Conservation (phyloP, 169 alveolate species). For the Blepharisma undulans region DNA sequence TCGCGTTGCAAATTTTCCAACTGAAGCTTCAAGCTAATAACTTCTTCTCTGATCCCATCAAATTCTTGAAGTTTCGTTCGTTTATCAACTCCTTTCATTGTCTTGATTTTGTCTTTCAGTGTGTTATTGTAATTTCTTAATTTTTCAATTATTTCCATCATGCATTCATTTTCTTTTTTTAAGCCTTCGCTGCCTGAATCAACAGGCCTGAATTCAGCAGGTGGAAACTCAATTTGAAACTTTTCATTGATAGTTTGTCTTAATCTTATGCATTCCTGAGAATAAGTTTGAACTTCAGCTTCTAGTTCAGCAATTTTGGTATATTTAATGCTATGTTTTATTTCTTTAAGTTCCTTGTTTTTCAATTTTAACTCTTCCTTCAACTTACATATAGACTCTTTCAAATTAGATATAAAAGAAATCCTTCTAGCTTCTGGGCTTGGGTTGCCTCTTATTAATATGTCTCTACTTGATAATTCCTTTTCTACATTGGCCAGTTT, state of each 20-base stretch:
- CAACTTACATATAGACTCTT: neutral
- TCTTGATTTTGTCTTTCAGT: neutral
- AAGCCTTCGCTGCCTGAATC: neutral
- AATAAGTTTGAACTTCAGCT: constrained; percentile 31
- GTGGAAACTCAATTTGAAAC: neutral
- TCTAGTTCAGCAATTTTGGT: neutral
- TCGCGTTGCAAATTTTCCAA: neutral
- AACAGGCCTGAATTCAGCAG: neutral
- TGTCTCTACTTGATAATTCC: neutral
- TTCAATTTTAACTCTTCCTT: neutral
- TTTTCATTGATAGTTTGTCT: constrained; percentile 6
- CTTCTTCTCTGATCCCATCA: neutral
- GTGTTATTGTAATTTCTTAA: neutral
- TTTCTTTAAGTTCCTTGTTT: neutral
- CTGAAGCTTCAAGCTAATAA: neutral
- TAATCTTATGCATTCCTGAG: constrained; percentile 34
- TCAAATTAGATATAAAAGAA: neutral
- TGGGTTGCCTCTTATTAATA: neutral
- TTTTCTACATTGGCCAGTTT: constrained; percentile 10
- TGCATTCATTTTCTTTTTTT: neutral
- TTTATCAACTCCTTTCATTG: neutral
- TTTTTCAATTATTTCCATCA: neutral
- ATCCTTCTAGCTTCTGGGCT: neutral
- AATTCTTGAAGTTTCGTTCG: neutral
- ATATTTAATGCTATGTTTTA: neutral